A percentile compares a stretch with the other conserved stretches of the same genome.
These are phyloP conservation scores for Sedum album DNA, from an alignment of 164 flowering plant species.

Conservation along the genomic window DNA sequence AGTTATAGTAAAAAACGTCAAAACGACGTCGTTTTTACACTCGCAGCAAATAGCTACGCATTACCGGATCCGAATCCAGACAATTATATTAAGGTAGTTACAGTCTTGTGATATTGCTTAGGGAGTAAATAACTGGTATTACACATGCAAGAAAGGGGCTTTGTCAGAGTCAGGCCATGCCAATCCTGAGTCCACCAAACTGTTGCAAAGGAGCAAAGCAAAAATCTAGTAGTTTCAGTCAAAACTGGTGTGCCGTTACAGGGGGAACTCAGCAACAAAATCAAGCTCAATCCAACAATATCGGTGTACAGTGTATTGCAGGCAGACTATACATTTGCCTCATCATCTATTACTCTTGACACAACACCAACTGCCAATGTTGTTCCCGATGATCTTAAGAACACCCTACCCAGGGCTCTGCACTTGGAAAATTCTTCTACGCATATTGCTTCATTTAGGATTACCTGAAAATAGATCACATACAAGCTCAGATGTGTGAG, in stretches of 20 bases:
- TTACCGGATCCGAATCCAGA: too few relatives aligned
- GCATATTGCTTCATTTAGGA: slow-evolving; percentile 54
- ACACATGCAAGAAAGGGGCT: too few relatives aligned
- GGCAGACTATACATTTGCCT: neutral
- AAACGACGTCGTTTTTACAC: too few relatives aligned
- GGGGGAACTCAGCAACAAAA: neutral
- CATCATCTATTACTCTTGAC: slow-evolving; percentile 33
- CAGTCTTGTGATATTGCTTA: too few relatives aligned
- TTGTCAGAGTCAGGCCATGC: neutral
- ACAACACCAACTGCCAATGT: slow-evolving; percentile 83
- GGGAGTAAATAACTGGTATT: too few relatives aligned
- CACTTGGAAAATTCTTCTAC: slow-evolving; percentile 60
- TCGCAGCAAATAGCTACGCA: too few relatives aligned
- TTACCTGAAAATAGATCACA: slow-evolving; percentile 38
- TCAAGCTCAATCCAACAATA: neutral
- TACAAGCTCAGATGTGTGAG: neutral
- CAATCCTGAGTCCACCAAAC: neutral
- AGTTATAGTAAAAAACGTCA: too few relatives aligned
- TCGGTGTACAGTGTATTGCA: neutral
- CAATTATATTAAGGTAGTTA: too few relatives aligned
- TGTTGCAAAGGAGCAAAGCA: neutral
- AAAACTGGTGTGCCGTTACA: neutral
- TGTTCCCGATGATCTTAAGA: slow-evolving; percentile 61
- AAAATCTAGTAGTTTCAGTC: neutral
- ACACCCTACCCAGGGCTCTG: slow-evolving; percentile 79